Evolutionary conservation across 352 stramenopile species (phyloP), one percentile per base, ranked within the genome.

Genomic region (Globisporangium mamillatum): DNA sequence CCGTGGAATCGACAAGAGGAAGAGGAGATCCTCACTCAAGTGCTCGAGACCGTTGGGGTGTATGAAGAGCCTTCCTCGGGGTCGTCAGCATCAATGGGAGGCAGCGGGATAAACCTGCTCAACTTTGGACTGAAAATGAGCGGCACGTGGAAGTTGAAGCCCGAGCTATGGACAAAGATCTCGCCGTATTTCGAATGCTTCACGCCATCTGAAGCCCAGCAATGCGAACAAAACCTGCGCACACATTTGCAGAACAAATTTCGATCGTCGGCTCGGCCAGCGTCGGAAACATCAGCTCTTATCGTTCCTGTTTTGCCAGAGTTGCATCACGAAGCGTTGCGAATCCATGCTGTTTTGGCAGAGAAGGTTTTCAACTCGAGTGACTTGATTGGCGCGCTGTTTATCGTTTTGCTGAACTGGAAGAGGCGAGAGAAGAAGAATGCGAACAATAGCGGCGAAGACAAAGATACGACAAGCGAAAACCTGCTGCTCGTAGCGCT

Each of bases 171-270:
- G 87, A 60, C 62, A 4, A 70, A 74, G 32, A 71, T 94, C 4
- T 91, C 84, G 2, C 80, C 81, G 10, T 66, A 87, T 10, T 94
- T 92, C 66, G 87, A 94, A 68, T 88, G 78, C 53, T 94, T 92
- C 63, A 91, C 82, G 24, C 83, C 83, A 1, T 86, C 82, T 0
- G 87, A 94, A 59, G 72, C 82, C 2, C 84, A 94, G 55, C 73
- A 87, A 36, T 90, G 80, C 34, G 87, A 94, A 46, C 84, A 93
- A 62, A 93, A 94, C 53, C 69, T 90, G 7, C 80, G 75, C 71
- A 78, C 32, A 24, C 77, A 50, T 24, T 29, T 55, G 76, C 71
- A 27, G 36, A 50, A 62, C 18, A 32, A 64, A n/a, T 58, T 48
- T 41, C 44, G 24, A 18, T 24, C 22, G 27, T 48, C 60, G 6